phyloP scores from a whole-genome alignment of 2,329 filamentous ascomycete species.

The Epichloe brachyelytri region DNA sequence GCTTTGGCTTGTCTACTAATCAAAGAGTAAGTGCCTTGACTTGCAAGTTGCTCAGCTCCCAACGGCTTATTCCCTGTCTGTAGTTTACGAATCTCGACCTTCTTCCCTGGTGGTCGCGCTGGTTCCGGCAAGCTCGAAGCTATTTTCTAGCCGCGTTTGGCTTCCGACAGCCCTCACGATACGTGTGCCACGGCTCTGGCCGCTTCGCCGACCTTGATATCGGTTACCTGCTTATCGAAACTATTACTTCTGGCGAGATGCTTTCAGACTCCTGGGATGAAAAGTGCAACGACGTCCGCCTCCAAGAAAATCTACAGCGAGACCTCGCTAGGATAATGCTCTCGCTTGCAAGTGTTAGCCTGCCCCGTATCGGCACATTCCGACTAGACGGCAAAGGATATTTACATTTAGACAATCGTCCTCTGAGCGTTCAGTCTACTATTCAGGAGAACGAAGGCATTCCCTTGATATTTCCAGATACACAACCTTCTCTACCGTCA shows the following conservation, averaged over 20 bases:
- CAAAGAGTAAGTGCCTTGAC: slow-evolving; percentile 6
- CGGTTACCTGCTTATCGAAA: slow-evolving; percentile 12
- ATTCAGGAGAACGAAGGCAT: background rate
- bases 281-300: background rate
- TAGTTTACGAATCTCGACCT: background rate
- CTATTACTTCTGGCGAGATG: slow-evolving; percentile 1
- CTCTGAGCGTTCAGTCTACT: background rate
- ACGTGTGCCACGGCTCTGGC: slow-evolving; percentile 5
- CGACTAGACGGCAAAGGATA: slow-evolving; percentile 17
- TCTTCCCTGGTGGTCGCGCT: background rate
- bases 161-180: slow-evolving; percentile 7
- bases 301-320: slow-evolving; percentile 16
- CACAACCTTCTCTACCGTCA: background rate
- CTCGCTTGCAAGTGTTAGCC: slow-evolving; percentile 16
- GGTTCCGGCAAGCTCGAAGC: background rate
- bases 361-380: slow-evolving; percentile 16
- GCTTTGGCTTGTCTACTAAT: slow-evolving; percentile 11
- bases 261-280: background rate
- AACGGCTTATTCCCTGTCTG: background rate
- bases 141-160: slow-evolving; percentile 1
- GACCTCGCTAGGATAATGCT: slow-evolving; percentile 17
- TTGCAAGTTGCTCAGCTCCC: background rate
- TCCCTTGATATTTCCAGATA: background rate
- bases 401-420: slow-evolving; percentile 15
- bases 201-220: slow-evolving; percentile 7